Conservation (phyloP, 164 flowering plant genomes). For the Nelumbo lutea region DNA sequence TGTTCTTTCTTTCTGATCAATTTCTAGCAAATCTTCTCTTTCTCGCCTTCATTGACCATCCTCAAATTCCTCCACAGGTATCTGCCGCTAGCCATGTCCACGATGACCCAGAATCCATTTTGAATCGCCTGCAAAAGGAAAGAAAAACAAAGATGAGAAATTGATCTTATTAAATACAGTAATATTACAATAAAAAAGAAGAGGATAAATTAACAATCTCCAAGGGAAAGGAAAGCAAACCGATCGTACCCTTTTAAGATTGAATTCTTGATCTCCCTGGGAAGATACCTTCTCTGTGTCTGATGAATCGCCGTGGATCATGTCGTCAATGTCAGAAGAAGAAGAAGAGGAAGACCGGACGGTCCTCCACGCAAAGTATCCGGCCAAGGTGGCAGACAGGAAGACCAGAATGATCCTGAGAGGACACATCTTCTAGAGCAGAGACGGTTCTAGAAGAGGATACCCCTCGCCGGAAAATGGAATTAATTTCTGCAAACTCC, state of each 20-base stretch:
- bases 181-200: background rate
- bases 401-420: constrained; percentile 67
- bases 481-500: too few species aligned
- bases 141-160: background rate
- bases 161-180: too few species aligned
- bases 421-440: constrained; percentile 53
- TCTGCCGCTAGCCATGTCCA: constrained; percentile 81
- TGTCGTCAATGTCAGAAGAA: constrained; percentile 18
- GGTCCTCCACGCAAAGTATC: constrained; percentile 70
- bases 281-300: constrained; percentile 2
- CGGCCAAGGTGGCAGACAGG: constrained; percentile 70
- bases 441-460: too few species aligned
- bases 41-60: constrained; percentile 20
- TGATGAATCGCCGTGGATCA: constrained; percentile 12
- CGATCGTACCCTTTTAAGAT: constrained; percentile 29
- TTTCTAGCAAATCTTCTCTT: constrained; percentile 8
- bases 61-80: constrained; percentile 67
- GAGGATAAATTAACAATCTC: background rate
- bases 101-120: constrained; percentile 60
- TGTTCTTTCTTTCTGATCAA: too few species aligned
- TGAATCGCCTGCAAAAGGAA: background rate
- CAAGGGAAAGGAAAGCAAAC: background rate
- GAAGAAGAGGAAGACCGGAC: constrained; percentile 20
- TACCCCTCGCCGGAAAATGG: too few species aligned
- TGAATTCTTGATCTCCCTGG: constrained; percentile 22